Percentiles rank a stretch among this genome's conserved stretches.
phyloP scores from a whole-genome alignment of 768 basidiomycete species.

The Lentinus brumalis region DNA sequence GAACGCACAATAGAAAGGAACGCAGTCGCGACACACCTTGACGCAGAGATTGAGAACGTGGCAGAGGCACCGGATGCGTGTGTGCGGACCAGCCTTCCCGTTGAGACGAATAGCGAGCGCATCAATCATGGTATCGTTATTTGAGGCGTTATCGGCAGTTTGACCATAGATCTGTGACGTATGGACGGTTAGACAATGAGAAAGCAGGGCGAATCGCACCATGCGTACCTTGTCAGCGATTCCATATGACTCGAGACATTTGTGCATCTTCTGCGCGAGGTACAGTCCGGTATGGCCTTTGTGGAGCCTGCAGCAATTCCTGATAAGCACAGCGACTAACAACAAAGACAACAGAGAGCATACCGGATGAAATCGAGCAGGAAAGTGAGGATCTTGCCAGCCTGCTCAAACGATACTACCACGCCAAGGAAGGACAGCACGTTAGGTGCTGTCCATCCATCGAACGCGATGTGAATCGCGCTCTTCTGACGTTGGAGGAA shows the following conservation, averaged over 20 bases:
- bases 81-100: not conserved
- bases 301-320: not conserved
- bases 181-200: too few species aligned
- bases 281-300: conserved; percentile 2
- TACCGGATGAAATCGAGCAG: too few species aligned
- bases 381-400: too few species aligned
- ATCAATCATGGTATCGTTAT: not conserved
- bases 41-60: not conserved
- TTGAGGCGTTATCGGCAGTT: not conserved
- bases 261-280: not conserved
- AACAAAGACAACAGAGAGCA: too few species aligned
- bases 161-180: not conserved
- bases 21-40: not conserved
- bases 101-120: not conserved
- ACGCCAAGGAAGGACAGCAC: too few species aligned
- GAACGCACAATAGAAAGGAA: not conserved
- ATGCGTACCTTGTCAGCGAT: too few species aligned
- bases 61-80: not conserved
- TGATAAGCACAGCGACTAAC: too few species aligned
- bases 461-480: not conserved
- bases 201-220: too few species aligned
- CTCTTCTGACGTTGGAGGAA: not conserved
- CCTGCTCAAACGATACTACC: too few species aligned
- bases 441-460: not conserved
- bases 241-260: not conserved